Conservation (phyloP, 768 basidiomycete species). For the Pulveroboletus sp. region DNA sequence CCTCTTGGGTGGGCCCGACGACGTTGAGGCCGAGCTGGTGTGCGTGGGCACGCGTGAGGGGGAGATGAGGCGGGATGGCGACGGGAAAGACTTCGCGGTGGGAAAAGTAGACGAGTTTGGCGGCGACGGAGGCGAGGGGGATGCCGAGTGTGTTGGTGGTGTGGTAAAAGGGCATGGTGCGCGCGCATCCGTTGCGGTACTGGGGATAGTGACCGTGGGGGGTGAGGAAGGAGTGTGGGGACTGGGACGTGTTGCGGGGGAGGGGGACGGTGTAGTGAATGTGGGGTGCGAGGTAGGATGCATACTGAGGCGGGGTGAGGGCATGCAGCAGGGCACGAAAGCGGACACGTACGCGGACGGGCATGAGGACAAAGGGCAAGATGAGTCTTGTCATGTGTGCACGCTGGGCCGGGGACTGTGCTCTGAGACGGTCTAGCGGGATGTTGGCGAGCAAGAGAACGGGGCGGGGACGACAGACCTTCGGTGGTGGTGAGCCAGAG, state of each 20-base stretch:
- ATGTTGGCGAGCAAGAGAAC: slow-evolving; percentile 9
- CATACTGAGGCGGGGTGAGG: slow-evolving; percentile 40
- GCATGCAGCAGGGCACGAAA: not conserved
- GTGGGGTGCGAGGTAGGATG: slow-evolving; percentile 58
- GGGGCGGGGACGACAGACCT: slow-evolving; percentile 34
- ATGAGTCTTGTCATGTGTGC: slow-evolving; percentile 32
- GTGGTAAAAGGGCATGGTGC: slow-evolving; percentile 29
- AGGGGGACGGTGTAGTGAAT: slow-evolving; percentile 59
- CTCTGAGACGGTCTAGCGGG: slow-evolving; percentile 28
- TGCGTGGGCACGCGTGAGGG: slow-evolving; percentile 31
- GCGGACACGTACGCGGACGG: slow-evolving; percentile 40
- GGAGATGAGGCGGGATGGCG: slow-evolving; percentile 37
- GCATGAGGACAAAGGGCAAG: slow-evolving; percentile 46
- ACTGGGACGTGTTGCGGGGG: slow-evolving; percentile 9
- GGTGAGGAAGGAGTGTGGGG: slow-evolving; percentile 31
- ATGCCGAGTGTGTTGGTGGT: slow-evolving; percentile 24
- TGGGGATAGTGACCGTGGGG: slow-evolving; percentile 48
- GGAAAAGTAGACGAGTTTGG: slow-evolving; percentile 62
- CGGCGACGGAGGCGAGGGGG: slow-evolving; percentile 55
- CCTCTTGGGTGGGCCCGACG: slow-evolving; percentile 50
- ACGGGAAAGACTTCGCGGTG: slow-evolving; percentile 51
- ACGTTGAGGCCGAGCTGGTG: slow-evolving; percentile 23
- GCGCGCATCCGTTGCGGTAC: slow-evolving; percentile 38
- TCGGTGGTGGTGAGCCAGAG: slow-evolving; percentile 59
- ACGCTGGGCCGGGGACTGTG: slow-evolving; percentile 28